These are phyloP conservation scores for Nannochloris sp. DNA, from an alignment of 139 green algal genomes.

Conservation along the genomic window DNA sequence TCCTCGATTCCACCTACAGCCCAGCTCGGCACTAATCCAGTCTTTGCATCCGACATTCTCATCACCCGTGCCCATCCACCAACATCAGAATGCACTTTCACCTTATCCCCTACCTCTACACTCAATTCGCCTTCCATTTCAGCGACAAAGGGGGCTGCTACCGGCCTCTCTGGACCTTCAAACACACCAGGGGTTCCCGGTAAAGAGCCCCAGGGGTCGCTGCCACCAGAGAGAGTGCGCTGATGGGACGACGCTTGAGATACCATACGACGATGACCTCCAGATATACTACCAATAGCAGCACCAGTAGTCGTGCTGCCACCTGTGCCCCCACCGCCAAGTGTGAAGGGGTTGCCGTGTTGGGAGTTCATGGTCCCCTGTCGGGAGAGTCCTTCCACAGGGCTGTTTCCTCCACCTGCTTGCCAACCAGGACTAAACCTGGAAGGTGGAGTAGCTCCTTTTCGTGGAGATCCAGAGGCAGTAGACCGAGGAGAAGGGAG, in stretches of 20 bases:
- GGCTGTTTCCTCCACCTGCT: not conserved
- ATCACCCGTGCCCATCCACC: constrained; percentile 29
- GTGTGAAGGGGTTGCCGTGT: too few relatives aligned
- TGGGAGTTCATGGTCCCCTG: too few relatives aligned
- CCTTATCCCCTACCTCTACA: constrained; percentile 23
- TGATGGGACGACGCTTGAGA: constrained; percentile 10
- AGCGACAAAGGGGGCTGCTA: constrained; percentile 9
- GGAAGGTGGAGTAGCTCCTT: not conserved
- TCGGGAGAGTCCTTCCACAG: not conserved
- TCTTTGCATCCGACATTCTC: constrained; percentile 17
- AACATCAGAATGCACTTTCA: constrained; percentile 30
- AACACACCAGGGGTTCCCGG: constrained; percentile 7
- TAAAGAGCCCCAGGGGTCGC: constrained; percentile 3
- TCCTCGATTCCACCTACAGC: too few relatives aligned
- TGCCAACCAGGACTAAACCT: not conserved
- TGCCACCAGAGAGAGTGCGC: constrained; percentile 13
- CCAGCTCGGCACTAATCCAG: constrained; percentile 31
- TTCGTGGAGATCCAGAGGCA: not conserved
- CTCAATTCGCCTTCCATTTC: constrained; percentile 35
- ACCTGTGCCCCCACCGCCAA: too few relatives aligned
- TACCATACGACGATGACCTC: not conserved
- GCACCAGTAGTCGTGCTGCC: too few relatives aligned
- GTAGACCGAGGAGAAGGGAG: not conserved
- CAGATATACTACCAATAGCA: not conserved
- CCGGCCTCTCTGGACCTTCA: not conserved